A percentile compares a stretch with the other conserved stretches of the same genome.
These are phyloP conservation scores for Penicillium coprophilum DNA, from an alignment of 495 filamentous ascomycete genomes.

Conservation along the genomic window DNA sequence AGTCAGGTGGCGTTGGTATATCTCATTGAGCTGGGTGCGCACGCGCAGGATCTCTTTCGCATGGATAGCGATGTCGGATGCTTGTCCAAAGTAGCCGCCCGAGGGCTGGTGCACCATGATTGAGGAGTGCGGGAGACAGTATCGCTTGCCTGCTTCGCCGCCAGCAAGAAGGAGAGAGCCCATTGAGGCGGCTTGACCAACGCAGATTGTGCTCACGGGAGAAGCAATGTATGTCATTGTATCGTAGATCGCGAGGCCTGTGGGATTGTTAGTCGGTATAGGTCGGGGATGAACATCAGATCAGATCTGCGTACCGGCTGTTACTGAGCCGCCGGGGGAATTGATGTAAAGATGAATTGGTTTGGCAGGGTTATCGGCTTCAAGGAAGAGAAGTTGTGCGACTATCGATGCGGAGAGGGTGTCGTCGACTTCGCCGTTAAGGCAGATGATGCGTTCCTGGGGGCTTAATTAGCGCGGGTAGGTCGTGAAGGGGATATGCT, in stretches of 20 bases:
- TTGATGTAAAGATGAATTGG: constrained; percentile 98
- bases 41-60: constrained; percentile 94
- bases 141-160: constrained; percentile 80
- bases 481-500: background rate
- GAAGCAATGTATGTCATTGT: constrained; percentile 97
- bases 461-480: background rate
- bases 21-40: constrained; percentile 80
- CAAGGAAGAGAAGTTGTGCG: constrained; percentile 94
- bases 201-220: constrained; percentile 89
- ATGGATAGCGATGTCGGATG: constrained; percentile 91
- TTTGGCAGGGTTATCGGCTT: constrained; percentile 92
- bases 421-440: constrained; percentile 91
- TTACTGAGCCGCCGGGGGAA: constrained; percentile 93
- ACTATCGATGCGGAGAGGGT: constrained; percentile 85
- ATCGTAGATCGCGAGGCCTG: constrained; percentile 92
- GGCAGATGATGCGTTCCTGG: constrained; percentile 90
- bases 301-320: constrained; percentile 55
- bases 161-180: constrained; percentile 85
- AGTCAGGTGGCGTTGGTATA: constrained; percentile 84
- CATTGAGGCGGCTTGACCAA: constrained; percentile 95
- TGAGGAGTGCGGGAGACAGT: constrained; percentile 83
- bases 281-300: background rate
- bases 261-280: constrained; percentile 10
- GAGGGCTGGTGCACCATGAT: constrained; percentile 97
- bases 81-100: constrained; percentile 88